These are phyloP conservation scores for Grigorovia jiainica DNA, from an alignment of 805 yeast species.

Conservation along the genomic window DNA sequence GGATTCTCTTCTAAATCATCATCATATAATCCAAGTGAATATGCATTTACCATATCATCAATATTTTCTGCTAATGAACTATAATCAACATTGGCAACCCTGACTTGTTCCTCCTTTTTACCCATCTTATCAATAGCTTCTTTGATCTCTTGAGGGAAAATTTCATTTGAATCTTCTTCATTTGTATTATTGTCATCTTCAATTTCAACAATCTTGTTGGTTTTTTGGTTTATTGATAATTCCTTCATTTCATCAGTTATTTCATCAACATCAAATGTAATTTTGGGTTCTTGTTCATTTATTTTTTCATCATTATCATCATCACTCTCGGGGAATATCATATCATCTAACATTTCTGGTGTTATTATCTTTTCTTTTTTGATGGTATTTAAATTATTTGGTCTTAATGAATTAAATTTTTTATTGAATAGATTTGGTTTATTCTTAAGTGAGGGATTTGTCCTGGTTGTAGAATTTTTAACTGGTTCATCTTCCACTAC, in stretches of 20 bases:
- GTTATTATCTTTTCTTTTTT: constrained; percentile 3
- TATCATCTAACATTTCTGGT: constrained; percentile 6
- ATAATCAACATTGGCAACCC: constrained; percentile 32
- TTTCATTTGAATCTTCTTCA: constrained; percentile 1
- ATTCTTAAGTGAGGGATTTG: neutral
- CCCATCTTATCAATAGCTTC: constrained; percentile 5
- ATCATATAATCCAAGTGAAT: constrained; percentile 49
- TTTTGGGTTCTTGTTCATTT: neutral
- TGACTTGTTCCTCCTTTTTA: constrained; percentile 6
- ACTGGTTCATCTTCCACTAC: neutral
- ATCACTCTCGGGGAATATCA: constrained; percentile 3
- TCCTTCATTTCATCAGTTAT: neutral
- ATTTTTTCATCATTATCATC: constrained; percentile 1
- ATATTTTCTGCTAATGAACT: constrained; percentile 34
- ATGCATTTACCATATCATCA: constrained; percentile 54
- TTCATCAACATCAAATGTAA: neutral
- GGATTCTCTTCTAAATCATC: constrained; percentile 45
- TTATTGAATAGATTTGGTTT: constrained; percentile 4
- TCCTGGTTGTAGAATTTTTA: neutral
- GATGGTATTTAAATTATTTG: neutral
- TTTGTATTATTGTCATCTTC: neutral
- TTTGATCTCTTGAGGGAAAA: constrained; percentile 10
- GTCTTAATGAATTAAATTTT: constrained; percentile 6
- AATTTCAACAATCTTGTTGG: neutral
- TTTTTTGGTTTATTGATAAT: too few species aligned